Conservation (phyloP, 1,284 basidiomycete genomes). For the Pascua guehoae region DNA sequence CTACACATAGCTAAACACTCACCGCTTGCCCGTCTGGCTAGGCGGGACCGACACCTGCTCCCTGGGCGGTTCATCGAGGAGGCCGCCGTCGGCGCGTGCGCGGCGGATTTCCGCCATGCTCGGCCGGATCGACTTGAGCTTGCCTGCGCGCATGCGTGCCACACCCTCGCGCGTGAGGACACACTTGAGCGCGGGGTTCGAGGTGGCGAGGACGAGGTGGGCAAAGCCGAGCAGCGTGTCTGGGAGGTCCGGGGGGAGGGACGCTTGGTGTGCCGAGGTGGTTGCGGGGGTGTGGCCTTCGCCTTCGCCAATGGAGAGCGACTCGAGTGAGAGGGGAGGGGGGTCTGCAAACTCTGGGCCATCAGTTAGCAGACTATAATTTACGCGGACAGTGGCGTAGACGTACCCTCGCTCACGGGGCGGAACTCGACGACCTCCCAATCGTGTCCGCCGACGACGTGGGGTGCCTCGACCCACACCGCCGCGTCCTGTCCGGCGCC, state of each 20-base stretch:
- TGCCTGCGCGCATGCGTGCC: slow-evolving; percentile 33
- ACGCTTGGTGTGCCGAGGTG: slow-evolving; percentile 6
- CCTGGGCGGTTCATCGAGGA: slow-evolving; percentile 65
- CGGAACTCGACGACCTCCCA: slow-evolving; percentile 73
- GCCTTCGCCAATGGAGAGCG: slow-evolving; percentile 11
- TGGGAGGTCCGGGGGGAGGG: slow-evolving; percentile 29
- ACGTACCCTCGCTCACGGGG: slow-evolving; percentile 73
- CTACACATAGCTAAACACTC: not conserved
- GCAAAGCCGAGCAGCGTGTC: slow-evolving; percentile 45
- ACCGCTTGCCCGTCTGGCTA: slow-evolving; percentile 44
- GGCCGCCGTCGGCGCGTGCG: slow-evolving; percentile 26
- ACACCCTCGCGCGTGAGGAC: slow-evolving; percentile 41
- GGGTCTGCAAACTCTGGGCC: slow-evolving; percentile 68
- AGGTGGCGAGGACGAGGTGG: slow-evolving; percentile 46
- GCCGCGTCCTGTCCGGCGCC: slow-evolving; percentile 49
- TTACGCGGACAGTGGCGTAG: not conserved
- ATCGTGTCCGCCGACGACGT: slow-evolving; percentile 40
- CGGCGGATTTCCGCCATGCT: slow-evolving; percentile 29
- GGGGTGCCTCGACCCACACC: slow-evolving; percentile 66
- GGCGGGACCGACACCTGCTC: slow-evolving; percentile 65
- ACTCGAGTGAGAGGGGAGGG: slow-evolving; percentile 50
- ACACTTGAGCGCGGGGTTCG: slow-evolving; percentile 46
- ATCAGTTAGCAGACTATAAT: not conserved
- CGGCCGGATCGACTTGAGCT: slow-evolving; percentile 37
- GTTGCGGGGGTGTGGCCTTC: slow-evolving; percentile 11